phyloP scores from a whole-genome alignment of 1,284 basidiomycete genomes.

The Golubevia pallescens region DNA sequence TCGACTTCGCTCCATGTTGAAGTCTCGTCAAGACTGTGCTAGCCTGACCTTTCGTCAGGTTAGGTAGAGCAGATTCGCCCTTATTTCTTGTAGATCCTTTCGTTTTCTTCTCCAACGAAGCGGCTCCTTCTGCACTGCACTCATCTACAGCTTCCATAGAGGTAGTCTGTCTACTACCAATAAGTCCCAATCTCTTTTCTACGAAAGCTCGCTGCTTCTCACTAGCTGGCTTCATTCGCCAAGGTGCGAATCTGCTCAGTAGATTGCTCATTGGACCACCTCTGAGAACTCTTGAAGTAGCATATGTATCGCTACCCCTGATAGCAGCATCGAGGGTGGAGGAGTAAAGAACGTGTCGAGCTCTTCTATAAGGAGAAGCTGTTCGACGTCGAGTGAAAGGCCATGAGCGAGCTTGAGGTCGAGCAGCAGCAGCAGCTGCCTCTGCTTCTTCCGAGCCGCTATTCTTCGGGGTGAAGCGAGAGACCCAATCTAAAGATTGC shows the following conservation, averaged over 20 bases:
- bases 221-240: conserved; percentile 76
- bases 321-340: conserved; percentile 71
- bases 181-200: conserved; percentile 68
- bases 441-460: not conserved
- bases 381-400: not conserved
- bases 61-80: not conserved
- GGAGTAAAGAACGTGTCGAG: conserved; percentile 70
- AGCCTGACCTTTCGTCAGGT: conserved; percentile 44
- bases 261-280: conserved; percentile 47
- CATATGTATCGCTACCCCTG: conserved; percentile 75
- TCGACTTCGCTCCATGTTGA: conserved; percentile 28
- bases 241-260: conserved; percentile 64
- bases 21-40: conserved; percentile 31
- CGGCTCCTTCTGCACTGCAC: too few species aligned
- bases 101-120: too few species aligned
- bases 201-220: conserved; percentile 73
- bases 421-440: conserved; percentile 1
- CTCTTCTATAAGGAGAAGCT: conserved; percentile 69
- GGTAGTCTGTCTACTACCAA: not conserved
- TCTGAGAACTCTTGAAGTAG: conserved; percentile 69
- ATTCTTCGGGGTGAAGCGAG: not conserved
- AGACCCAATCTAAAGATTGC: not conserved
- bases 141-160: not conserved
- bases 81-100: too few species aligned
- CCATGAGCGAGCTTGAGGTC: not conserved